Percentiles rank a stretch among this genome's conserved stretches.
phyloP scores from a whole-genome alignment of 139 green algal species.

The Chlorokybus atmophyticus region DNA sequence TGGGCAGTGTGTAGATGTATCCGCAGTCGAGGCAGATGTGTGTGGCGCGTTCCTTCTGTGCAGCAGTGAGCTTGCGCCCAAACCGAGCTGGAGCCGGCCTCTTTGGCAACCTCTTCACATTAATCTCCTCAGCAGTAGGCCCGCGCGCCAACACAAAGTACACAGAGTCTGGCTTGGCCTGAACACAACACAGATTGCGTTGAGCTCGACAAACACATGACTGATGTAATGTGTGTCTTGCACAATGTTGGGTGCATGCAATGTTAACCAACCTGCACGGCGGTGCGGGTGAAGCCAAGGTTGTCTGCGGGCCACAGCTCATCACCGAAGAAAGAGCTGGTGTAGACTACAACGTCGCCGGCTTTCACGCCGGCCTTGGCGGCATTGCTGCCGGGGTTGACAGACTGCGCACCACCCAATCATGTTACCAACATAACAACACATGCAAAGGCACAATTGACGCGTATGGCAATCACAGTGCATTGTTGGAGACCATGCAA shows the following conservation, averaged over 20 bases:
- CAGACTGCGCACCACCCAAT: conserved; percentile 14
- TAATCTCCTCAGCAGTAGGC: conserved; percentile 29
- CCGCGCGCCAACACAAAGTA: conserved; percentile 28
- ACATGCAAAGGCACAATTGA: conserved; percentile 5
- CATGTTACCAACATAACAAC: neutral
- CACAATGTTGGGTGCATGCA: too few relatives aligned
- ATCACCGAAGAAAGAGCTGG: conserved; percentile 85
- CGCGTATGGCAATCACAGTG: too few relatives aligned
- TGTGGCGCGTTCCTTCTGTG: conserved; percentile 55
- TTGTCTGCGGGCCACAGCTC: conserved; percentile 81
- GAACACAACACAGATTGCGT: too few relatives aligned
- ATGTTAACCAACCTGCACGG: too few relatives aligned
- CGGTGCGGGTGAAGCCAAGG: conserved; percentile 43
- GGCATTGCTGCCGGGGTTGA: conserved; percentile 56
- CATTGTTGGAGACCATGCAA: conserved; percentile 1
- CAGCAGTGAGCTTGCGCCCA: conserved; percentile 70
- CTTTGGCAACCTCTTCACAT: conserved; percentile 89
- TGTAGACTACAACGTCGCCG: conserved; percentile 38
- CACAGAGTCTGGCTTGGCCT: conserved; percentile 73
- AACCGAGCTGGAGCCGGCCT: conserved; percentile 74
- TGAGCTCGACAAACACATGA: too few relatives aligned
- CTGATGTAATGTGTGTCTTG: too few relatives aligned
- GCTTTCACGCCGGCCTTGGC: conserved; percentile 75
- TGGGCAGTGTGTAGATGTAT: conserved; percentile 61
- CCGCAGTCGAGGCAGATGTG: conserved; percentile 94